Evolutionary conservation across 2,329 filamentous ascomycete genomes (phyloP).

Genomic region (Cadophora gregata): DNA sequence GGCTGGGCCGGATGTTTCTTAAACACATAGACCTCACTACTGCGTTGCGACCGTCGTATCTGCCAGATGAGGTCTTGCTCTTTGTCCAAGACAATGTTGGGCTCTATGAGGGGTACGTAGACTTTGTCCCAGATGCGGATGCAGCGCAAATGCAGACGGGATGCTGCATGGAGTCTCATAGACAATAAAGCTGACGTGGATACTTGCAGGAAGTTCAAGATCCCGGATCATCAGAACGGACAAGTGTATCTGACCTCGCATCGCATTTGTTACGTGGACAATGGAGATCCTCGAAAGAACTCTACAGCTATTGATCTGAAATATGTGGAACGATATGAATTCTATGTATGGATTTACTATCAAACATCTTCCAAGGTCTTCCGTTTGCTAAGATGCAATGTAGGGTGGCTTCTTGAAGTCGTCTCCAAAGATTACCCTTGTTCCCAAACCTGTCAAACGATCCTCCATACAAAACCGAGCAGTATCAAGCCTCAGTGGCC

Average conservation of each 20-base stretch:
- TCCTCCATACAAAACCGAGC: conserved; percentile 62
- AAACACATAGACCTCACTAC: conserved; percentile 95
- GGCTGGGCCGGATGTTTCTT: conserved; percentile 88
- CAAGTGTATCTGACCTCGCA: conserved; percentile 97
- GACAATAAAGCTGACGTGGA: conserved; percentile 18
- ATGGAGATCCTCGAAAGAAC: conserved; percentile 81
- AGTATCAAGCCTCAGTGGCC: conserved; percentile 52
- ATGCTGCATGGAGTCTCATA: conserved; percentile 18
- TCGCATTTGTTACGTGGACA: conserved; percentile 93
- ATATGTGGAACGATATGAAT: conserved; percentile 88
- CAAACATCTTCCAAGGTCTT: background rate
- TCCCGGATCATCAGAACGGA: conserved; percentile 91
- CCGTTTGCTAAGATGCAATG: conserved; percentile 33
- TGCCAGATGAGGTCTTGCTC: conserved; percentile 91
- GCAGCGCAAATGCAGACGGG: background rate
- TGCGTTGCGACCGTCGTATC: conserved; percentile 88
- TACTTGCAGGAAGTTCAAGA: conserved; percentile 81
- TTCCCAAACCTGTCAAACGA: conserved; percentile 79
- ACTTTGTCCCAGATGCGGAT: conserved; percentile 7
- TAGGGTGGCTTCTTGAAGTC: conserved; percentile 93
- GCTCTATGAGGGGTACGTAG: conserved; percentile 89
- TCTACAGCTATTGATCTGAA: conserved; percentile 88
- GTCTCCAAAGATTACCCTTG: conserved; percentile 88
- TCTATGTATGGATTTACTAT: conserved; percentile 66
- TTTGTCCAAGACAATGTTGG: conserved; percentile 98